Conservation (phyloP, 78 protist species). For the Diacronema lutheri region DNA sequence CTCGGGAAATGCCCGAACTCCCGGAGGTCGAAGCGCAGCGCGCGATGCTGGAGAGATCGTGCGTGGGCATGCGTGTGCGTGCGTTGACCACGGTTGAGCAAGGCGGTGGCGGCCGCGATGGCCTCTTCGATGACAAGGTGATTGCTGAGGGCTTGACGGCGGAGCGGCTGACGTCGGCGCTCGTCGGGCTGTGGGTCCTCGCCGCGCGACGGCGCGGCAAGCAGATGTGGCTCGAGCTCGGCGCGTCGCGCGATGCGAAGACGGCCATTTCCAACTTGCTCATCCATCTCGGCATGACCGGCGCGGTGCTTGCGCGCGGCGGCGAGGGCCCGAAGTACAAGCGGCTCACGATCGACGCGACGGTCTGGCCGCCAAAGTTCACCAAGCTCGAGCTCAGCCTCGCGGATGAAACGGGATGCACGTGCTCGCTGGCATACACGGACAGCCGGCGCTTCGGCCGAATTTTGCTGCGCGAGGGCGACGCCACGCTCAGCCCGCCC, state of each 20-base stretch:
- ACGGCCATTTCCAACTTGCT: neutral
- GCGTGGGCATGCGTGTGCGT: neutral
- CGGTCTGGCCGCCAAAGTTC: constrained; percentile 20
- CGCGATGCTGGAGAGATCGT: neutral
- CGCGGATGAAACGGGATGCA: neutral
- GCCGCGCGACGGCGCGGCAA: neutral
- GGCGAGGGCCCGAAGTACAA: neutral
- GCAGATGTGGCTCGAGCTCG: constrained; percentile 31
- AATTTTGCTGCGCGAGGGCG: neutral
- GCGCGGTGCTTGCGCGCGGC: neutral
- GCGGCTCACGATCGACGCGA: neutral
- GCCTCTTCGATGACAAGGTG: constrained; percentile 13
- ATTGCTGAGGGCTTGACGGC: neutral
- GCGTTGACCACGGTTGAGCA: neutral
- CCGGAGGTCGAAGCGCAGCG: constrained; percentile 19
- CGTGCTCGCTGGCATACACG: neutral
- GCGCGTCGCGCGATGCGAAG: too few relatives aligned
- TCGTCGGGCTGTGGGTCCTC: neutral
- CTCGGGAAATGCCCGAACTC: constrained; percentile 30
- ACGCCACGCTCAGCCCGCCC: neutral
- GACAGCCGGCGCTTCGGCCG: constrained; percentile 32
- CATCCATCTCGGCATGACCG: constrained; percentile 35
- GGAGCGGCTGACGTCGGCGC: neutral
- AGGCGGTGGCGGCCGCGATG: constrained; percentile 1
- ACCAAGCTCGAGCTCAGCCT: neutral